phyloP scores from a whole-genome alignment of 1,284 basidiomycete species.

The Cerrena zonata region DNA sequence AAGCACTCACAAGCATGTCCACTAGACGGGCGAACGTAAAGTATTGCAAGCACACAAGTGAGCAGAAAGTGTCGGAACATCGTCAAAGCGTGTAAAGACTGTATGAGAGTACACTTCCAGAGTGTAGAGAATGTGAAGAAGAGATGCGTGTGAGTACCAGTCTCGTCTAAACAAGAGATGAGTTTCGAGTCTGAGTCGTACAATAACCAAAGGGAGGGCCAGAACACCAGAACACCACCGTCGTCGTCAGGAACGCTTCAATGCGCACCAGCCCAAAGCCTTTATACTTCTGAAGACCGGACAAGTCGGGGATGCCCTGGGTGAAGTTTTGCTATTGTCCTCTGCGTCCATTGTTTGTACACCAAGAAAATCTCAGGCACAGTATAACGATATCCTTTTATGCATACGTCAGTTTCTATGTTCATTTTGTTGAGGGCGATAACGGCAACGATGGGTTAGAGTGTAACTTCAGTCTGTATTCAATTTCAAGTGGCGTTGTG shows the following conservation, averaged over 20 bases:
- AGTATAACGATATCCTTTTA: too few relatives aligned
- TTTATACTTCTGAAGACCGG: too few relatives aligned
- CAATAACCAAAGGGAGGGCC: too few relatives aligned
- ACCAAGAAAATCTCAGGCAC: too few relatives aligned
- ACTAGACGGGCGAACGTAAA: neutral
- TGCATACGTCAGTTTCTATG: too few relatives aligned
- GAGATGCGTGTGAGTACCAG: neutral
- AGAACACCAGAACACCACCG: too few relatives aligned
- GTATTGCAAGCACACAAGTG: neutral
- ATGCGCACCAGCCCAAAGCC: neutral
- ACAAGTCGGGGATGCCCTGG: neutral
- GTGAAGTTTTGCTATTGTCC: neutral
- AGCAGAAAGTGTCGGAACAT: neutral
- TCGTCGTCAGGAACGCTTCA: neutral
- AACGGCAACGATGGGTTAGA: too few relatives aligned
- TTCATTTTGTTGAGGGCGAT: too few relatives aligned
- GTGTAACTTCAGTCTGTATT: too few relatives aligned
- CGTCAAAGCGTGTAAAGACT: neutral
- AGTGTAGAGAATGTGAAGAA: neutral
- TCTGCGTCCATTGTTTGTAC: neutral
- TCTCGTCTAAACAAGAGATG: neutral
- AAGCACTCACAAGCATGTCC: neutral
- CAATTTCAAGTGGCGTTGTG: too few relatives aligned
- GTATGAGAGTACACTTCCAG: neutral
- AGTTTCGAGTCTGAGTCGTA: too few relatives aligned